phyloP scores from a whole-genome alignment of 345 rosid genomes.

The Hirschfeldia incana region DNA sequence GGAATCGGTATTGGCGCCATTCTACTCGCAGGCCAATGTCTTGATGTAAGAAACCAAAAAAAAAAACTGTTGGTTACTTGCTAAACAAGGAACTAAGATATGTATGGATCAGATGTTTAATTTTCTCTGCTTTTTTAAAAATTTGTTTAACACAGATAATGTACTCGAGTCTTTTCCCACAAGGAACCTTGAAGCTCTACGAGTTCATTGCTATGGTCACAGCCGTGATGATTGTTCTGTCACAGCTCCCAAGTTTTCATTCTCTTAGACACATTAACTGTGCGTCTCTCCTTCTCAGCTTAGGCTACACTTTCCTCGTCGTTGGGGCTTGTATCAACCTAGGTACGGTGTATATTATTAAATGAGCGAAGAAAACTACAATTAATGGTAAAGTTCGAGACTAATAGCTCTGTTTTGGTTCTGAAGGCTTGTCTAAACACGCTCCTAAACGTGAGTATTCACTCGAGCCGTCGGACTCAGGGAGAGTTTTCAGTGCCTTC shows the following conservation, averaged over 20 bases:
- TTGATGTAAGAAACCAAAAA: conserved; percentile 55
- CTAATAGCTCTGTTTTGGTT: neutral
- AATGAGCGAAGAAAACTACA: neutral
- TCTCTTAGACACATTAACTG: conserved; percentile 92
- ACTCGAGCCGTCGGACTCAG: conserved; percentile 58
- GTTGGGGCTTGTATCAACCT: conserved; percentile 85
- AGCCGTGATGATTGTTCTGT: conserved; percentile 72
- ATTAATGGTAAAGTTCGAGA: neutral
- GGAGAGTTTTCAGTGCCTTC: conserved; percentile 77
- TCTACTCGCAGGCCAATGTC: conserved; percentile 82
- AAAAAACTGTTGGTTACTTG: conserved; percentile 4
- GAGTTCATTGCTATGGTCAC: conserved; percentile 97
- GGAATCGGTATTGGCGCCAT: conserved; percentile 88
- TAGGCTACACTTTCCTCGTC: conserved; percentile 85
- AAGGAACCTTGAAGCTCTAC: conserved; percentile 73
- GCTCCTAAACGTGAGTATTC: conserved; percentile 78
- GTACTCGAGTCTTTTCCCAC: conserved; percentile 72
- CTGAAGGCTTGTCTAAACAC: conserved; percentile 57
- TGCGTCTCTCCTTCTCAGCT: conserved; percentile 79
- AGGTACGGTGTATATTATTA: conserved; percentile 47
- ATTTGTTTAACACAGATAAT: conserved; percentile 51
- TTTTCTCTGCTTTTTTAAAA: neutral
- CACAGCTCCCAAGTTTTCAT: conserved; percentile 93
- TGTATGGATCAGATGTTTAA: neutral
- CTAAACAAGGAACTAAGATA: conserved; percentile 3